A percentile compares a stretch with the other conserved stretches of the same genome.
Evolutionary conservation across 2,329 filamentous ascomycete species (phyloP).

Genomic region (Helotiales sp.): DNA sequence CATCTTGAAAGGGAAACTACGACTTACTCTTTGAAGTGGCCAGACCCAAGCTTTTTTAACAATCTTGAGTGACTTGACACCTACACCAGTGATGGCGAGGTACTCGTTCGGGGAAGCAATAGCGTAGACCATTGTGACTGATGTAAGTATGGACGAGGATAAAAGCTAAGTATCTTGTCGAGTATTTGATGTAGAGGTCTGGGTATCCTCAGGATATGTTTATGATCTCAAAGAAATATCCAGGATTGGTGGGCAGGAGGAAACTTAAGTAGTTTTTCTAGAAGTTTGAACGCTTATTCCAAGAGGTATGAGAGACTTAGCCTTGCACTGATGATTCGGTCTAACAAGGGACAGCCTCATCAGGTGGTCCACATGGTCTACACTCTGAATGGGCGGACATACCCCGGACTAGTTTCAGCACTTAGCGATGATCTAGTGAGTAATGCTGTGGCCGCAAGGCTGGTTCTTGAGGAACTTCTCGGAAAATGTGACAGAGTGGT

Average conservation of each 20-base stretch:
- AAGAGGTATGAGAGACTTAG: not conserved
- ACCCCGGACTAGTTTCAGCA: not conserved
- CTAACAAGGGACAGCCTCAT: not conserved
- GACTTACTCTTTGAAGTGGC: slow-evolving; percentile 64
- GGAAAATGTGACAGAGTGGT: not conserved
- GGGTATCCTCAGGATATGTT: not conserved
- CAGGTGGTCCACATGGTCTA: not conserved
- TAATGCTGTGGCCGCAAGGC: not conserved
- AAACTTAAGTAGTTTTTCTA: not conserved
- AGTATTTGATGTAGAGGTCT: not conserved
- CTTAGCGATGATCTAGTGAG: not conserved
- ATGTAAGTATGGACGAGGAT: not conserved
- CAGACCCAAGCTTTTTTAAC: slow-evolving; percentile 74
- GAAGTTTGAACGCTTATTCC: not conserved
- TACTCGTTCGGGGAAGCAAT: slow-evolving; percentile 78
- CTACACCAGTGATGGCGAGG: slow-evolving; percentile 82
- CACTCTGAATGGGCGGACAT: not conserved
- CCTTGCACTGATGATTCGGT: not conserved
- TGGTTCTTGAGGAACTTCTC: not conserved
- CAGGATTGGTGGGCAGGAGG: not conserved
- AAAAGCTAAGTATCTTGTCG: not conserved
- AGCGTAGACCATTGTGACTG: slow-evolving; percentile 57
- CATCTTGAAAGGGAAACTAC: not conserved
- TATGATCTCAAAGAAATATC: not conserved
- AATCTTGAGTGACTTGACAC: slow-evolving; percentile 72